A percentile compares a stretch with the other conserved stretches of the same genome.
phyloP scores from a whole-genome alignment of 768 basidiomycete species.

The Tylopilus felleus region DNA sequence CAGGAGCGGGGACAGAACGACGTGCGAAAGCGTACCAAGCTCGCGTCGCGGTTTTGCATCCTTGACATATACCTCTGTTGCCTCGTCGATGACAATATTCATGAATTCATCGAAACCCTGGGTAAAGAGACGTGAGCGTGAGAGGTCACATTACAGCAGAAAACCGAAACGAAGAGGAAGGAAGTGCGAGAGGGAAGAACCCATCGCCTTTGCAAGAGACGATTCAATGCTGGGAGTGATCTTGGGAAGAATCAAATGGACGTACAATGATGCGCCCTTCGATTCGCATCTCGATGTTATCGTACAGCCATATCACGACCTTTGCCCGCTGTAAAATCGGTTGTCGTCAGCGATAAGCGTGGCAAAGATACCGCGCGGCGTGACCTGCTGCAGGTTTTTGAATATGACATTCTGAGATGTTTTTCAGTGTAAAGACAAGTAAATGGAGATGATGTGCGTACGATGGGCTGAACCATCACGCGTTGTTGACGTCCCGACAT shows the following conservation, averaged over 20 bases:
- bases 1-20: not conserved
- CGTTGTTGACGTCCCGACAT: conserved; percentile 94
- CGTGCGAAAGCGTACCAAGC: conserved; percentile 57
- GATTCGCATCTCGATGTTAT: conserved; percentile 95
- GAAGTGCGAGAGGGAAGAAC: conserved; percentile 9
- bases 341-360: conserved; percentile 10
- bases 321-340: conserved; percentile 59
- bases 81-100: conserved; percentile 95
- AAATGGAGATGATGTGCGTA: conserved; percentile 39
- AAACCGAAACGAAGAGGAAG: not conserved
- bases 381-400: conserved; percentile 90
- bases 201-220: conserved; percentile 37
- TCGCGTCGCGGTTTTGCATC: conserved; percentile 82
- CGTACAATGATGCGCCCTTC: conserved; percentile 94
- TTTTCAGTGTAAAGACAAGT: conserved; percentile 2
- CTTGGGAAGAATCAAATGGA: conserved; percentile 29
- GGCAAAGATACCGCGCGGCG: not conserved
- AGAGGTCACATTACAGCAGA: not conserved
- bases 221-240: conserved; percentile 40
- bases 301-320: conserved; percentile 93
- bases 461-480: conserved; percentile 99
- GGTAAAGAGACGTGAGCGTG: conserved; percentile 22
- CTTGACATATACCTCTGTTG: conserved; percentile 87
- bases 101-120: conserved; percentile 99
- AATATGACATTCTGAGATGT: conserved; percentile 85